phyloP scores from a whole-genome alignment of 1,139 yeast species.

The Scheffersomyces insectosa region DNA sequence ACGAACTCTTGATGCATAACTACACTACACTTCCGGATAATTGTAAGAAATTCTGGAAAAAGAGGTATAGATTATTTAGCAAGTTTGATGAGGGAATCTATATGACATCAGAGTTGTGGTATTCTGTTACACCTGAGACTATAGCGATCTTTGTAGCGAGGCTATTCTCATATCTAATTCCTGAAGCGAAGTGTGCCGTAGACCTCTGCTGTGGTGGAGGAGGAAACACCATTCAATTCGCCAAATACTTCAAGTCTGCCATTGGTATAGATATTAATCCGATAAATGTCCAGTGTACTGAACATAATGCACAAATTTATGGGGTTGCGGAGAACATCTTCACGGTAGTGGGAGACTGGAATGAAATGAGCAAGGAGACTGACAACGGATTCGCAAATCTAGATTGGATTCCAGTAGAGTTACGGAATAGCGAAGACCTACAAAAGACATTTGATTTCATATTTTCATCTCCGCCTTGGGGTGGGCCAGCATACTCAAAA shows the following conservation, averaged over 20 bases:
- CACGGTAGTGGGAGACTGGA: conserved; percentile 60
- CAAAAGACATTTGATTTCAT: conserved; percentile 56
- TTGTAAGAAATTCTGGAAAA: conserved; percentile 58
- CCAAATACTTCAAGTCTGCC: conserved; percentile 54
- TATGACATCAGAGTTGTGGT: conserved; percentile 82
- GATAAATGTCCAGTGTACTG: conserved; percentile 65
- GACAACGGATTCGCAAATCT: conserved; percentile 15
- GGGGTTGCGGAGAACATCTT: conserved; percentile 52
- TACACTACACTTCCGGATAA: conserved; percentile 40
- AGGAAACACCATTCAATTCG: conserved; percentile 88
- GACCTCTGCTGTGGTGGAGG: conserved; percentile 97
- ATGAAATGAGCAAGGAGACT: conserved; percentile 28
- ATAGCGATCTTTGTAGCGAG: conserved; percentile 67
- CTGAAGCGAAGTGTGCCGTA: conserved; percentile 46
- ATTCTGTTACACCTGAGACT: conserved; percentile 84
- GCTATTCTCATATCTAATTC: conserved; percentile 42
- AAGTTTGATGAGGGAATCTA: conserved; percentile 69
- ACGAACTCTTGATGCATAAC: conserved; percentile 42
- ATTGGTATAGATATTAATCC: conserved; percentile 68
- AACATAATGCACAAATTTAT: conserved; percentile 73
- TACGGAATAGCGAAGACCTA: conserved; percentile 15
- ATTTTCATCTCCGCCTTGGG: conserved; percentile 96
- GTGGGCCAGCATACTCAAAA: conserved; percentile 72
- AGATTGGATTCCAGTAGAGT: conserved; percentile 31
- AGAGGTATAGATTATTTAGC: conserved; percentile 59